Conservation (phyloP, 2,329 filamentous ascomycete genomes). For the Claviceps africana region DNA sequence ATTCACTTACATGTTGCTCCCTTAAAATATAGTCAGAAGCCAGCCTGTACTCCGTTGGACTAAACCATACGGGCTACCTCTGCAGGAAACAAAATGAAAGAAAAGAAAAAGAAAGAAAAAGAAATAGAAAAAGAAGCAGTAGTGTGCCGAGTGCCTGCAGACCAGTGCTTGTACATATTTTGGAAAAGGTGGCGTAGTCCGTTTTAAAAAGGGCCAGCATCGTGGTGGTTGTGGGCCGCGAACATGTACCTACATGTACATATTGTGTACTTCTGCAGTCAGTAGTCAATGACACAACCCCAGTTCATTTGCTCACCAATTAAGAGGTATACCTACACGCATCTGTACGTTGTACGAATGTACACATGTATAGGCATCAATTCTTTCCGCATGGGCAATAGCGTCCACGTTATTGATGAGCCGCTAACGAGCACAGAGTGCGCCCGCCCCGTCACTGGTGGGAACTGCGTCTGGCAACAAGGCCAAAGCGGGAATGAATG, state of each 20-base stretch:
- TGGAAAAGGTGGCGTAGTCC: not conserved
- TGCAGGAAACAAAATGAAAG: not conserved
- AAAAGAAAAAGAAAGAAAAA: no score
- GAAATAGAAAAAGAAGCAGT: not conserved
- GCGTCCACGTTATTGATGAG: not conserved
- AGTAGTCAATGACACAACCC: conserved; percentile 1
- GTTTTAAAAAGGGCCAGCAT: not conserved
- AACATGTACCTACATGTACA: not conserved
- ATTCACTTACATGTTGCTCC: not conserved
- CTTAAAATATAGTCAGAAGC: not conserved
- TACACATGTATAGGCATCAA: not conserved
- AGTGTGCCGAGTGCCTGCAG: not conserved
- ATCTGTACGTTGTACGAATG: no score
- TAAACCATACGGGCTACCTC: not conserved
- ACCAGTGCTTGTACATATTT: not conserved
- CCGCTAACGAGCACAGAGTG: not conserved
- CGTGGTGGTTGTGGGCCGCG: conserved; percentile 1
- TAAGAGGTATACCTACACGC: not conserved
- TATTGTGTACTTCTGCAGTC: no score
- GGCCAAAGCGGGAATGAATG: conserved; percentile 1
- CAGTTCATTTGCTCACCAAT: not conserved
- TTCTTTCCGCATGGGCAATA: not conserved
- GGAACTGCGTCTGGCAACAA: not conserved
- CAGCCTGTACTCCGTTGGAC: not conserved
- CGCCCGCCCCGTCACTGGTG: not conserved